phyloP scores from a whole-genome alignment of 2,329 filamentous ascomycete species.

The Epicoccum nigrum region DNA sequence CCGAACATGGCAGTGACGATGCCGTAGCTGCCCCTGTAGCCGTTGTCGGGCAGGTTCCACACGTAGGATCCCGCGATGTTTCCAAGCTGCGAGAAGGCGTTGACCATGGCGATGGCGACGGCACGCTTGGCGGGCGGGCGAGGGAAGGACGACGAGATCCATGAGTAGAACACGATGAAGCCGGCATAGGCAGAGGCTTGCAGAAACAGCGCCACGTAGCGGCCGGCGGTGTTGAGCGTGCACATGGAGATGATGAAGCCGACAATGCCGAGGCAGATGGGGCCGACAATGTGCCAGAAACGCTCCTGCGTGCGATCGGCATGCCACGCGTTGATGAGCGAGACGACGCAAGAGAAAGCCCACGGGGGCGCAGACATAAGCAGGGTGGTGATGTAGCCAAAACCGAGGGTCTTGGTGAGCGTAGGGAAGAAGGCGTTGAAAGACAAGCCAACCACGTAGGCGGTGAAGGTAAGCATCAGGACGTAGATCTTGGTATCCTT shows the following conservation, averaged over 20 bases:
- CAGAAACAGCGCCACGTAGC: constrained; percentile 45
- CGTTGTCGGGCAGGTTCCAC: constrained; percentile 65
- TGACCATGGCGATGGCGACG: constrained; percentile 66
- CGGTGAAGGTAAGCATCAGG: constrained; percentile 67
- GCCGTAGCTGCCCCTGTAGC: constrained; percentile 68
- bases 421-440: constrained; percentile 47
- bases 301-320: constrained; percentile 58
- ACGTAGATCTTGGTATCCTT: constrained; percentile 68
- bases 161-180: constrained; percentile 48
- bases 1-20: constrained; percentile 71
- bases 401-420: constrained; percentile 47
- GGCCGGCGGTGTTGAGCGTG: constrained; percentile 37
- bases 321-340: constrained; percentile 58
- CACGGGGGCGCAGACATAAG: constrained; percentile 58
- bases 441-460: constrained; percentile 62
- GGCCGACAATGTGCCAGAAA: constrained; percentile 59
- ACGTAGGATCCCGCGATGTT: constrained; percentile 65
- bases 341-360: constrained; percentile 53
- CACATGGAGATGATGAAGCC: constrained; percentile 52
- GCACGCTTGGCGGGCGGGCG: constrained; percentile 66
- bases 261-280: constrained; percentile 50
- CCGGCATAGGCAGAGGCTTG: constrained; percentile 50
- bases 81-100: constrained; percentile 53
- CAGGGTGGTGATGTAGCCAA: constrained; percentile 46
- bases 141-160: constrained; percentile 51